These are phyloP conservation scores for Chlorella sp. DNA, from an alignment of 139 green algal species.

Conservation along the genomic window DNA sequence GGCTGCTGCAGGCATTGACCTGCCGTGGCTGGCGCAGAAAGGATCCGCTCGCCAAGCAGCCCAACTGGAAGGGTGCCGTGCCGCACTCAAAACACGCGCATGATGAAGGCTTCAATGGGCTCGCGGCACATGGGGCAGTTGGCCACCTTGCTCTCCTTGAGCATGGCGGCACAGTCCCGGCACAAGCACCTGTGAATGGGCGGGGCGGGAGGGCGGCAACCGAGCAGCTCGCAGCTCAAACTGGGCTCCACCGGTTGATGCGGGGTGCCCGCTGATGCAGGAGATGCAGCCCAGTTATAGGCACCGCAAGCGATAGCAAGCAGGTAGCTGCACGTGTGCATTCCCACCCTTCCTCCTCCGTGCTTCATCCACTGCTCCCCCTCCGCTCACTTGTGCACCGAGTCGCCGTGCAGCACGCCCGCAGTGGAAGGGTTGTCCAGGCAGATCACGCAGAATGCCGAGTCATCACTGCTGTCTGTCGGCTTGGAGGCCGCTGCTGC, in stretches of 20 bases:
- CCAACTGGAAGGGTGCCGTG: not conserved
- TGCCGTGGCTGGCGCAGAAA: no score
- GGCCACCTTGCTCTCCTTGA: slow-evolving; percentile 8
- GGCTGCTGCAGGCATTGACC: no score
- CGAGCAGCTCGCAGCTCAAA: no score
- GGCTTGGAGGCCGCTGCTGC: not conserved
- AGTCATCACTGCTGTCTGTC: slow-evolving; percentile 10
- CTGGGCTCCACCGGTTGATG: no score
- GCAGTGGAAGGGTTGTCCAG: slow-evolving; percentile 34
- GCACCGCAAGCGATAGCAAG: no score
- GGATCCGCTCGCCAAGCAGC: not conserved
- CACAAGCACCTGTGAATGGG: slow-evolving; percentile 31
- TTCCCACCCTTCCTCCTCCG: not conserved
- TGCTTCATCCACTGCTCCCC: not conserved
- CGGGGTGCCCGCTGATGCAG: no score
- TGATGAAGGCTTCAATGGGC: slow-evolving; percentile 29
- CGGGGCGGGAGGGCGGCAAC: not conserved
- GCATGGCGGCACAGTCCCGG: slow-evolving; percentile 27
- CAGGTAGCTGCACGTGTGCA: no score
- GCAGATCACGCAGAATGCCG: slow-evolving; percentile 35
- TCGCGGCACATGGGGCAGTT: slow-evolving; percentile 49
- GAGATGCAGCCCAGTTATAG: no score
- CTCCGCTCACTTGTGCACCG: slow-evolving; percentile 30
- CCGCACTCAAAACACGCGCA: slow-evolving; percentile 1
- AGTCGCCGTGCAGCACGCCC: slow-evolving; percentile 46